Percentiles rank a stretch among this genome's conserved stretches.
Evolutionary conservation across 345 rosid species (phyloP).

Genomic region (Jatropha curcas): DNA sequence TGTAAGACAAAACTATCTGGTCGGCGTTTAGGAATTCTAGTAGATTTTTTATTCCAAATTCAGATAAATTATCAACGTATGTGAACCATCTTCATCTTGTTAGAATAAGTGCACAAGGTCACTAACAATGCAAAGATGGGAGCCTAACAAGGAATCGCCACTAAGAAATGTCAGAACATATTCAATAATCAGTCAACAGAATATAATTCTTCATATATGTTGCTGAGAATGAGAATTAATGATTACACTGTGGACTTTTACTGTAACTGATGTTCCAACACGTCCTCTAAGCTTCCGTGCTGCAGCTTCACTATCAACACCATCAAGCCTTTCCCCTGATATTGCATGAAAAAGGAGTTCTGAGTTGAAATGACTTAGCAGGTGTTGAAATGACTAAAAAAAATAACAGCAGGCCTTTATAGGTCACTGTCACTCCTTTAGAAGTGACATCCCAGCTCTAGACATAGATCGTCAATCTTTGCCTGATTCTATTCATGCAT

Average conservation of each 20-base stretch:
- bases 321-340: conserved; percentile 73
- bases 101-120: background rate
- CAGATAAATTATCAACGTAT: background rate
- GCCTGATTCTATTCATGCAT: too few relatives aligned
- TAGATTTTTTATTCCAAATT: background rate
- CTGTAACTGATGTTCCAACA: conserved; percentile 73
- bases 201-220: background rate
- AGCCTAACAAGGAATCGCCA: background rate
- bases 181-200: background rate
- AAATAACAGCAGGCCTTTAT: background rate
- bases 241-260: conserved; percentile 67
- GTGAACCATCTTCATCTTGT: background rate
- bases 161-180: background rate
- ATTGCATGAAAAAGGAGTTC: conserved; percentile 15
- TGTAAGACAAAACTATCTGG: background rate
- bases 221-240: conserved; percentile 4
- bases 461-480: background rate
- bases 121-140: background rate
- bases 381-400: background rate
- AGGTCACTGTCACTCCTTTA: background rate
- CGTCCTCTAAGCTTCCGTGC: conserved; percentile 86
- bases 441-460: background rate
- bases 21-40: background rate
- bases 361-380: background rate
- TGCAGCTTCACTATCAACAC: conserved; percentile 72